Evolutionary conservation across 179 eudicot species (phyloP), one percentile per base, ranked within the genome.

Genomic region (Gypsophila paniculata): DNA sequence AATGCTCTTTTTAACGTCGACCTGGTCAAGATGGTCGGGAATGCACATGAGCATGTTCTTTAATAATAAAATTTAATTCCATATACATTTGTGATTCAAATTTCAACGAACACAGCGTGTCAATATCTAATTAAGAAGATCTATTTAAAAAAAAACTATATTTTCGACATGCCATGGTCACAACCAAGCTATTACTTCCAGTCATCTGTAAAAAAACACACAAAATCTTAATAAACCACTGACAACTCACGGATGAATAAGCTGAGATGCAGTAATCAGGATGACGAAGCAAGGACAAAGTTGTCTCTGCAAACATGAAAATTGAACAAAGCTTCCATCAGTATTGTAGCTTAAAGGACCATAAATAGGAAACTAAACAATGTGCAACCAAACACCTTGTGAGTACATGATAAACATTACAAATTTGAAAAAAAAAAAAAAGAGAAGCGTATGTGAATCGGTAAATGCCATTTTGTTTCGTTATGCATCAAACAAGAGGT

Each of bases 261-360:
- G 87, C 97, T 69, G 97, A 93, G 49, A 91, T 91, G 84, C 97
- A 93, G 82, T 80, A 91, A 82, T 91, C 98, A 80, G 98, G 98
- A 74, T 93, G 91, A 72, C 98, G 89, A 68, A 93, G 90, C 84
- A 93, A 86, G 75, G 97, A 91, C 69, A 93, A 82, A 8, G 83
- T 82, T 58, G 98, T 88, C 83, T 93, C 98, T 91, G 96, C 84
- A 86, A 76, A 54, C 79, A 39, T 63, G n/a, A 54, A 61, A 64
- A 72, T 21, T 25, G 66, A 61, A 61, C 42, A 75, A 36, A 66
- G 14, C n/a, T 69, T 23, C 49, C 59, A 54, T 68, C 57, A 74
- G 69, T 42, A 8, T 38, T 51, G 13, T n/a, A 42, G 46, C 29
- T 64, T 19, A 39, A 39, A 9, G 19, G 42, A 21, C 8, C 51